Evolutionary conservation across 1,139 yeast species (phyloP).

Genomic region (Candida sojae): DNA sequence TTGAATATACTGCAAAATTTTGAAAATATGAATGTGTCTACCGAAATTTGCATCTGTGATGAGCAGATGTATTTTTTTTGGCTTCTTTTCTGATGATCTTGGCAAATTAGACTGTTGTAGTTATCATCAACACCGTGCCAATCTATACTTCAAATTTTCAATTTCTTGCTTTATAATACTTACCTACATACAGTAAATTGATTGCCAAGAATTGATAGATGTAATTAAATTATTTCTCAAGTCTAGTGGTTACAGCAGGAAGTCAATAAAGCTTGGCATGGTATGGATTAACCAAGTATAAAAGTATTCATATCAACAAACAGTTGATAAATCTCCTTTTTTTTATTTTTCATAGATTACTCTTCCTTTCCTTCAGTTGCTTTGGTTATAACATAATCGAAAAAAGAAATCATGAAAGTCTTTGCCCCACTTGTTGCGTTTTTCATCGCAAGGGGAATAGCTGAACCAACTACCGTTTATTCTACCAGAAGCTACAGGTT

Average conservation of each 20-base stretch:
- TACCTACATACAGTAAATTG: too few species aligned
- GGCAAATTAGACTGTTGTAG: conserved; percentile 3
- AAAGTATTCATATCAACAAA: not conserved
- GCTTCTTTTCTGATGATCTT: not conserved
- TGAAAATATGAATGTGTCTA: too few species aligned
- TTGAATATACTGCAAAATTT: too few species aligned
- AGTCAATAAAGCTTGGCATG: too few species aligned
- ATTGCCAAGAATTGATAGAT: too few species aligned
- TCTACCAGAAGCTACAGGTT: conserved; percentile 4
- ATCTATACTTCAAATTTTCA: too few species aligned
- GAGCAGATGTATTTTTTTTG: not conserved
- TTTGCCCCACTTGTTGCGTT: not conserved
- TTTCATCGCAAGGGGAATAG: not conserved
- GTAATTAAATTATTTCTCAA: not conserved
- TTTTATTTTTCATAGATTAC: not conserved
- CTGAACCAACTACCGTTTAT: conserved; percentile 5
- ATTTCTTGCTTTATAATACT: too few species aligned
- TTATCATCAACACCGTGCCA: not conserved
- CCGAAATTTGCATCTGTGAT: too few species aligned
- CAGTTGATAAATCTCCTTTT: not conserved
- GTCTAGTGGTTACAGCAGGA: not conserved
- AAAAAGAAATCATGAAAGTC: not conserved
- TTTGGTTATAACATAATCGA: too few species aligned
- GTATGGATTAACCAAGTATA: too few species aligned
- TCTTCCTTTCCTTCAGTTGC: not conserved